Percentiles rank a stretch among this genome's conserved stretches.
These are phyloP conservation scores for Tricholoma sp. DNA, from an alignment of 768 basidiomycete genomes.

Conservation along the genomic window DNA sequence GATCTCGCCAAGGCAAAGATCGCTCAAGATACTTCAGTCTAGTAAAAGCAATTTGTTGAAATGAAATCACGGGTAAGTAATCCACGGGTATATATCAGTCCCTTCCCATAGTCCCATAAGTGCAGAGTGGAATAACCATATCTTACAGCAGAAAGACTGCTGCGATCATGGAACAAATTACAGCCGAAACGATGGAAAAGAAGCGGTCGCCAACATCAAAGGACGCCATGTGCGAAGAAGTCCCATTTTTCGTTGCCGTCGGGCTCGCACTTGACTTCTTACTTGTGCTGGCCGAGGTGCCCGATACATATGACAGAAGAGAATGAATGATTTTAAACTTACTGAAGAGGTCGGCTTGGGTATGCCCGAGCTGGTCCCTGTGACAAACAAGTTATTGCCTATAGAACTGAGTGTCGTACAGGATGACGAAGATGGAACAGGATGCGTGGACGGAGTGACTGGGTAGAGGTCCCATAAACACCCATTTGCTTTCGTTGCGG, in stretches of 20 bases:
- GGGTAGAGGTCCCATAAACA: slow-evolving; percentile 59
- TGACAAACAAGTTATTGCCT: slow-evolving; percentile 36
- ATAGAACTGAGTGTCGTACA: slow-evolving; percentile 54
- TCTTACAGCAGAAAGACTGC: background rate
- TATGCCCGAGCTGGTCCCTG: slow-evolving; percentile 21
- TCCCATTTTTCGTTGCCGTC: slow-evolving; percentile 11
- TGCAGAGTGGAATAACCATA: too few species aligned
- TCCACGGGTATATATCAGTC: too few species aligned
- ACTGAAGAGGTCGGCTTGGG: slow-evolving; percentile 15
- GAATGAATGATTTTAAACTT: slow-evolving; percentile 2
- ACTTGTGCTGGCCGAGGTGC: background rate
- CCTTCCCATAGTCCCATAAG: too few species aligned
- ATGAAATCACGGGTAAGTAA: too few species aligned
- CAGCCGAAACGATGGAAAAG: background rate
- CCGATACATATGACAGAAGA: background rate
- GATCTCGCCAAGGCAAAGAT: too few species aligned
- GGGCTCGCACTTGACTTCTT: slow-evolving; percentile 9
- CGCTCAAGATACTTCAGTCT: too few species aligned
- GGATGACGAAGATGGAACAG: slow-evolving; percentile 51
- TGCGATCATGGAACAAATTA: background rate
- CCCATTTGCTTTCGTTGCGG: slow-evolving; percentile 47
- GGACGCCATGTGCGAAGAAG: slow-evolving; percentile 3
- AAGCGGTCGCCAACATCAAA: background rate
- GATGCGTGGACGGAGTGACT: slow-evolving; percentile 50
- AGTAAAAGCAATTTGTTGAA: too few species aligned